A percentile compares a stretch with the other conserved stretches of the same genome.
Conservation (phyloP, 768 basidiomycete genomes). For the Russula virescens region DNA sequence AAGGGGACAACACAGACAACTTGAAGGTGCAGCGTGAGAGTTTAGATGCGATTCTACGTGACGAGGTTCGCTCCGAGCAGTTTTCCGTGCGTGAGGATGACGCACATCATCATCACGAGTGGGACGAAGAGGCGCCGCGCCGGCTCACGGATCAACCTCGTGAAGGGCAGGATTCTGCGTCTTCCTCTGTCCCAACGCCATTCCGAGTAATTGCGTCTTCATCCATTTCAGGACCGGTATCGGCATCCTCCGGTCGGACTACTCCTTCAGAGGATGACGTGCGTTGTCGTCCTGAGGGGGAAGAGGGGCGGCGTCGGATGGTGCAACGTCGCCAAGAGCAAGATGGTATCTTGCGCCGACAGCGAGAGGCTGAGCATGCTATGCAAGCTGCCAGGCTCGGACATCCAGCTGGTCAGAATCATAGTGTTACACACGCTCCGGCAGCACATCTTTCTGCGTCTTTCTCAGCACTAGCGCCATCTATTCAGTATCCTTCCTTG, state of each 20-base stretch:
- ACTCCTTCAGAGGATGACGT: constrained; percentile 32
- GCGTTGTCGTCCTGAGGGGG: constrained; percentile 21
- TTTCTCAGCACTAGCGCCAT: background rate
- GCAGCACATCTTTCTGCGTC: constrained; percentile 20
- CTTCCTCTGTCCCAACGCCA: background rate
- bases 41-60: constrained; percentile 26
- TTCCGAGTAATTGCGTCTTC: constrained; percentile 2
- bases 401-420: constrained; percentile 31
- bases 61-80: constrained; percentile 17
- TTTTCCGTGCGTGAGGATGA: constrained; percentile 18
- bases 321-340: constrained; percentile 47
- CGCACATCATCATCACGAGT: constrained; percentile 18
- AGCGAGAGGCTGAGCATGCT: constrained; percentile 42
- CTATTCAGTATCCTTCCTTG: constrained; percentile 3
- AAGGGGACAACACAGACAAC: constrained; percentile 34
- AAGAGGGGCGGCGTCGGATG: constrained; percentile 33
- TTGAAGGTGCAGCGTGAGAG: constrained; percentile 33
- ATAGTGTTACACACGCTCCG: constrained; percentile 30
- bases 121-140: constrained; percentile 31
- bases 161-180: constrained; percentile 42
- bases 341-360: constrained; percentile 51
- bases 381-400: constrained; percentile 27
- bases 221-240: background rate
- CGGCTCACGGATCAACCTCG: constrained; percentile 39
- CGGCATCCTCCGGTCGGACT: constrained; percentile 5